Percentiles rank a stretch among this genome's conserved stretches.
These are phyloP conservation scores for Corymbia citriodora DNA, from an alignment of 441 rosid genomes.

Conservation along the genomic window DNA sequence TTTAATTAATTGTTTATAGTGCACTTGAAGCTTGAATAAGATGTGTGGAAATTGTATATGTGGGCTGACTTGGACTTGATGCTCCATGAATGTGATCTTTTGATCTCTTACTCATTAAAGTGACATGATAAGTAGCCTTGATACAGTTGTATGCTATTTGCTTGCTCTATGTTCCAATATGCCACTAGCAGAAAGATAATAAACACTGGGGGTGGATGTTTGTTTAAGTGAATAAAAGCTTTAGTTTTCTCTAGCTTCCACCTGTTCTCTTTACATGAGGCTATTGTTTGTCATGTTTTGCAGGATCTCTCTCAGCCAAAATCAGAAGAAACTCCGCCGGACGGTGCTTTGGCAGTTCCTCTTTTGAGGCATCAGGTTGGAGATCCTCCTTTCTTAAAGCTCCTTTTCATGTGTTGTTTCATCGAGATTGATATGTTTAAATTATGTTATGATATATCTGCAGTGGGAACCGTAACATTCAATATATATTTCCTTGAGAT, in stretches of 20 bases:
- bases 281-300: conserved; percentile 2
- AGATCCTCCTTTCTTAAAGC: neutral
- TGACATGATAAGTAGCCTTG: neutral
- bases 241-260: neutral
- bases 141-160: neutral
- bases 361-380: conserved; percentile 95
- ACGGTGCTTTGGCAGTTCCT: conserved; percentile 77
- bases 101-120: neutral
- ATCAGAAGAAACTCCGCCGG: conserved; percentile 77
- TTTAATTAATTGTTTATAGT: neutral
- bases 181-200: neutral
- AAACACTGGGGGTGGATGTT: neutral
- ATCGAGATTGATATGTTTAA: conserved; percentile 1
- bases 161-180: neutral
- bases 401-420: neutral
- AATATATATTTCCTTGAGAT: neutral
- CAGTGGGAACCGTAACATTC: neutral
- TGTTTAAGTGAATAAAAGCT: neutral
- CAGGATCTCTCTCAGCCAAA: conserved; percentile 85
- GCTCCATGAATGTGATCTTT: neutral
- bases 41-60: neutral
- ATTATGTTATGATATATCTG: neutral
- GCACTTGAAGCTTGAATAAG: neutral
- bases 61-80: neutral
- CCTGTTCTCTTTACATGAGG: neutral